Evolutionary conservation across 75 land plant genomes (phyloP), one percentile per base, ranked within the genome.

Genomic region (Ceratopteris richardii): DNA sequence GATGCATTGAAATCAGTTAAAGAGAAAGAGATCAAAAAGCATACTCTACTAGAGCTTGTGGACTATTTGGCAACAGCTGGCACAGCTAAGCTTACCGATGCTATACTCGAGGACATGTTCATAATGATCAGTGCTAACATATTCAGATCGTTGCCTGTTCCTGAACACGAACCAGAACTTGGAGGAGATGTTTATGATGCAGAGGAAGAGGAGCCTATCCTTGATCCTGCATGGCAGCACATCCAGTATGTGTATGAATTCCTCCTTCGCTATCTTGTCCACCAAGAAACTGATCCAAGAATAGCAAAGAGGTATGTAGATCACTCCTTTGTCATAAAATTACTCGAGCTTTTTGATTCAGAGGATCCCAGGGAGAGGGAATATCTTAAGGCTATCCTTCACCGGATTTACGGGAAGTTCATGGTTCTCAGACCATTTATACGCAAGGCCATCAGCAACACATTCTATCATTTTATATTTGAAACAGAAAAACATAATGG

Each of bases 401-500:
- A 88, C 60, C 88, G 94, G 14, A 75, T 85, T 29, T 86, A 86
- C 69, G 90, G 90, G 10, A 86, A 82, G 60, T 86, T 86, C 55
- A 86, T 86, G 90, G 90, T 88, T 29, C 94, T 85, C 50, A 77
- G 95, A 3, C 95, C 95, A 20, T 89, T 64, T 63, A 89, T 89
- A 51, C 78, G 90, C 54, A 85, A 85, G 73, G 79, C 90, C 18
- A 86, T 89, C 60, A 89, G 85, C 70, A 85, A 89, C 71, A 89
- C 85, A 23, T 89, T 88, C 56, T 88, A 82, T 50, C 83, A 79
- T 10, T 88, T 88, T 66, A 82, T 88, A 50, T 88, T 85, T 70
- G 94, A 88, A 50, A 88, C 94, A 20, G 94, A 85, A 54, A 88
- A 85, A 74, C 94, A 88, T 41, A 89, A 89, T 66, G 95, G 95